phyloP scores from a whole-genome alignment of 805 yeast species.

The Maudiozyma serrabonitensis region DNA sequence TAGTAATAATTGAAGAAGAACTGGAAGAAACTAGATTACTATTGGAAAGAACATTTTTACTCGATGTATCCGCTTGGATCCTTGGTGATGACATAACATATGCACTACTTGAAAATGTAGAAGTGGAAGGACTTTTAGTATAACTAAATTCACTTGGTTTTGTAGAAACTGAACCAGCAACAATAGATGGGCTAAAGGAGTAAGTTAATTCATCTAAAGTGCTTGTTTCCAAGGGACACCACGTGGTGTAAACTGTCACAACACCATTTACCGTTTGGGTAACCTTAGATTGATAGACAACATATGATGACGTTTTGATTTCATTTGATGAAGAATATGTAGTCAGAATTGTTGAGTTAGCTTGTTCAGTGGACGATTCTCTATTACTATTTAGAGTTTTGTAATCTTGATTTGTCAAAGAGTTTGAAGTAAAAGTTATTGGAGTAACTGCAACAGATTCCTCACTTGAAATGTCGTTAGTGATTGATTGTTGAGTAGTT shows the following conservation, averaged over 20 bases:
- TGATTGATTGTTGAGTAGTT: not conserved
- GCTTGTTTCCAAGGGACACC: slow-evolving; percentile 26
- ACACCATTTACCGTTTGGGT: slow-evolving; percentile 18
- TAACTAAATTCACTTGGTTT: too few relatives aligned
- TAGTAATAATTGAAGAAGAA: too few relatives aligned
- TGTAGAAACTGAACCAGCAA: too few relatives aligned
- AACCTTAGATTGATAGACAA: slow-evolving; percentile 9
- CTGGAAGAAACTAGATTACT: too few relatives aligned
- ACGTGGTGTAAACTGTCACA: slow-evolving; percentile 27
- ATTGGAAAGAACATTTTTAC: too few relatives aligned
- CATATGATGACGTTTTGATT: not conserved
- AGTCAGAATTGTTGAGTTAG: not conserved
- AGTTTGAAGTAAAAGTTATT: too few relatives aligned
- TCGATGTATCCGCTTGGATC: too few relatives aligned
- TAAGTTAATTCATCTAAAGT: not conserved
- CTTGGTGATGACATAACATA: too few relatives aligned
- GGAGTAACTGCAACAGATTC: too few relatives aligned
- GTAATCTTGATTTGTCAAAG: not conserved
- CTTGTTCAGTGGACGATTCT: not conserved
- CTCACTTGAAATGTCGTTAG: not conserved
- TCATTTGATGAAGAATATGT: slow-evolving; percentile 1
- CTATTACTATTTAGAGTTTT: not conserved
- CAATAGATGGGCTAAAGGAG: not conserved
- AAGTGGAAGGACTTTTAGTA: too few relatives aligned
- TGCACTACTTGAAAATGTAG: too few relatives aligned